phyloP scores from a whole-genome alignment of 2,329 filamentous ascomycete species.

The Corinectria fuckeliana region DNA sequence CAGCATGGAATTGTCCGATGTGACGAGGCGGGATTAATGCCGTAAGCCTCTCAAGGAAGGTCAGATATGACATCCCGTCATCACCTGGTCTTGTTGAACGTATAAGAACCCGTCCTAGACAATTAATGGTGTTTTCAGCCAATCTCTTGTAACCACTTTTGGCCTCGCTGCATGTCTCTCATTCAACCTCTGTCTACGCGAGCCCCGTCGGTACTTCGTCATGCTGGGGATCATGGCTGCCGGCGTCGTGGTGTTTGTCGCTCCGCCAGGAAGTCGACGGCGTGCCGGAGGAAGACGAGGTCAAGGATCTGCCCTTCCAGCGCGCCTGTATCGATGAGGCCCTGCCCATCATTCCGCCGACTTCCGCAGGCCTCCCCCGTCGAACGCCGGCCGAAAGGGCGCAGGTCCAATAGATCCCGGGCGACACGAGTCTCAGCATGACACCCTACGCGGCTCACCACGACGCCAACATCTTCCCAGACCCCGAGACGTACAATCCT shows the following conservation, averaged over 20 bases:
- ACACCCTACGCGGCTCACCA: conserved; percentile 45
- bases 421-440: conserved; percentile 47
- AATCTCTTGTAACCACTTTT: background rate
- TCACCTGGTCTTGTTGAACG: background rate
- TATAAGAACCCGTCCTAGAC: background rate
- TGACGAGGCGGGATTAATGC: background rate
- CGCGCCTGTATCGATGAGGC: conserved; percentile 57
- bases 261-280: conserved; percentile 53
- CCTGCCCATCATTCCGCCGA: conserved; percentile 41
- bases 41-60: too few relatives aligned
- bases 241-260: background rate
- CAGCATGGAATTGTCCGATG: too few relatives aligned
- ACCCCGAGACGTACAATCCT: conserved; percentile 46
- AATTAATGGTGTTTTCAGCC: background rate
- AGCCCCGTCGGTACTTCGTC: background rate
- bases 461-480: conserved; percentile 46
- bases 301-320: conserved; percentile 57
- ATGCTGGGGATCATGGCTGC: conserved; percentile 5
- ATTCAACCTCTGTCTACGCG: background rate
- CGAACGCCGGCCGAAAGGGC: conserved; percentile 36
- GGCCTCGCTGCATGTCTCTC: background rate
- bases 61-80: too few relatives aligned
- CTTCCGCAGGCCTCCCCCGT: conserved; percentile 33
- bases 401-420: conserved; percentile 41
- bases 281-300: conserved; percentile 49